Percentiles rank a stretch among this genome's conserved stretches.
Evolutionary conservation across 352 stramenopile species (phyloP).

Genomic region (Globisporangium emineosum): DNA sequence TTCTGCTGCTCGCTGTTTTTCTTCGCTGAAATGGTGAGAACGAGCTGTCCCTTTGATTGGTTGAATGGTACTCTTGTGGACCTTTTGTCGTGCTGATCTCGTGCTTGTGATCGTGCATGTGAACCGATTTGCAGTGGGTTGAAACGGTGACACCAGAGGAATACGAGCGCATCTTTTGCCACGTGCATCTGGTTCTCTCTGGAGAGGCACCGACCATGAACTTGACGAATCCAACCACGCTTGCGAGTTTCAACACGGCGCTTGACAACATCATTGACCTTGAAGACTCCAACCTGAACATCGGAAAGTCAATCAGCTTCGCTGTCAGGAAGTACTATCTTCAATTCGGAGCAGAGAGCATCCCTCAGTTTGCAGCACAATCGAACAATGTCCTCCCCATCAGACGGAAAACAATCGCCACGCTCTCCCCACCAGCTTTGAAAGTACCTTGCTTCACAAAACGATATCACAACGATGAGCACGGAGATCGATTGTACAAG

Average conservation of each 20-base stretch:
- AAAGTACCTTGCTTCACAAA: conserved; percentile 11
- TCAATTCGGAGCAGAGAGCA: conserved; percentile 18
- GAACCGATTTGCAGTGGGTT: conserved; percentile 25
- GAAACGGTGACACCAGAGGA: conserved; percentile 32
- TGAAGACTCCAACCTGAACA: conserved; percentile 30
- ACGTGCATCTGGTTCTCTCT: conserved; percentile 24
- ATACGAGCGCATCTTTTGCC: conserved; percentile 39
- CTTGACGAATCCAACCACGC: conserved; percentile 31
- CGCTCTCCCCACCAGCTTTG: neutral
- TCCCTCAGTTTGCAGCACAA: conserved; percentile 1
- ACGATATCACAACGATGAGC: conserved; percentile 13
- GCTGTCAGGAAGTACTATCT: conserved; percentile 31
- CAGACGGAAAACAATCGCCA: conserved; percentile 2
- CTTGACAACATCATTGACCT: conserved; percentile 30
- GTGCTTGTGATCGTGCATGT: neutral
- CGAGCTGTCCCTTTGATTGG: neutral
- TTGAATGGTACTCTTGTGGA: neutral
- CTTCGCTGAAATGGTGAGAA: conserved; percentile 52
- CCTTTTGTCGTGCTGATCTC: neutral
- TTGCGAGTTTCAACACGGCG: conserved; percentile 30
- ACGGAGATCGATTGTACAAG: conserved; percentile 11
- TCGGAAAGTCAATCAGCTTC: conserved; percentile 44
- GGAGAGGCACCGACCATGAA: conserved; percentile 16
- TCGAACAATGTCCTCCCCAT: neutral
- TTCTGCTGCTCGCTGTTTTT: conserved; percentile 63